phyloP scores from a whole-genome alignment of 192 early-diverging fungal genomes.

The Gaertneriomyces sp. region DNA sequence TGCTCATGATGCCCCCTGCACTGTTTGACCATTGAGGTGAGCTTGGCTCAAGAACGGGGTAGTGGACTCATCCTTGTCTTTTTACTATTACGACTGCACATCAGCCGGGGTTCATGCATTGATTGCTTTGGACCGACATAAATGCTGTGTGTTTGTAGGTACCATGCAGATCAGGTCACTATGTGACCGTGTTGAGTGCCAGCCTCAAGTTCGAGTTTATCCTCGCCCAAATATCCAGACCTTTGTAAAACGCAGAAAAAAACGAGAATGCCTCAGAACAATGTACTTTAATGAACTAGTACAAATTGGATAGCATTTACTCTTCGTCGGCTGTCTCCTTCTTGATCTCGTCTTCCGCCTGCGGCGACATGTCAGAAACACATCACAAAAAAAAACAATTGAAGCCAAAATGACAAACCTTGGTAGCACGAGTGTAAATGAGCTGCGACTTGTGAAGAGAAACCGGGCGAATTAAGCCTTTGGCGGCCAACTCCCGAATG shows the following conservation, averaged over 20 bases:
- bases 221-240: no score
- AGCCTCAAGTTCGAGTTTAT: no score
- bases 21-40: no score
- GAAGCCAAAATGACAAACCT: conserved; percentile 29
- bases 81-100: no score
- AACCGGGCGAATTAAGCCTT: conserved; percentile 91
- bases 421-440: conserved; percentile 59
- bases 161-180: no score
- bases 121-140: no score
- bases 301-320: conserved; percentile 10
- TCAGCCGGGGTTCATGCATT: no score
- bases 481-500: conserved; percentile 85
- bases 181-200: no score
- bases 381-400: background rate
- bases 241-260: background rate
- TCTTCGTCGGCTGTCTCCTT: conserved; percentile 31
- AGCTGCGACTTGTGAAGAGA: conserved; percentile 84
- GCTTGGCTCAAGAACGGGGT: no score
- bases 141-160: no score
- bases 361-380: background rate
- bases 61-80: no score
- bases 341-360: conserved; percentile 22
- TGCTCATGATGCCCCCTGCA: no score
- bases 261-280: background rate
- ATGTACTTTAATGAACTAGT: conserved; percentile 16